These are phyloP conservation scores for Cyberlindnera suaveolens DNA, from an alignment of 805 yeast species.

Conservation along the genomic window DNA sequence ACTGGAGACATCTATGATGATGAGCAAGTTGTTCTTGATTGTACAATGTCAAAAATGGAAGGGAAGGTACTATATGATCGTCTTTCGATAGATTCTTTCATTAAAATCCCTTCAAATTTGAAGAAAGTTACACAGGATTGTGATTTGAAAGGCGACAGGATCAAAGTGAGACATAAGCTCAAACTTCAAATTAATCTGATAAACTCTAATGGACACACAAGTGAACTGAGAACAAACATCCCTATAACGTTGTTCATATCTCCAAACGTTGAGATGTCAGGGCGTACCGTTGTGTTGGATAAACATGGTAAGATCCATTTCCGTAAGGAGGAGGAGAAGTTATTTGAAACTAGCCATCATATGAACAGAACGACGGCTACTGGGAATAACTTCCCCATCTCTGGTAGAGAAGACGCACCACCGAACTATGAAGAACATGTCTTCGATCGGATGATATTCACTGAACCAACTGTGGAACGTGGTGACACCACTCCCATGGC, in stretches of 20 bases:
- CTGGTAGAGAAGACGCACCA: conserved; percentile 52
- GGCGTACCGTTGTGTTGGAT: conserved; percentile 32
- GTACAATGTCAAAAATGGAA: conserved; percentile 37
- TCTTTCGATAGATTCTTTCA: conserved; percentile 56
- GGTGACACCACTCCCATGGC: too few relatives aligned
- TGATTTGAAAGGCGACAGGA: conserved; percentile 49
- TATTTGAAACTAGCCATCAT: conserved; percentile 21
- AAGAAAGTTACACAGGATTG: conserved; percentile 79
- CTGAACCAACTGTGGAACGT: not conserved
- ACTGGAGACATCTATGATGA: conserved; percentile 50
- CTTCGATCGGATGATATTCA: conserved; percentile 45
- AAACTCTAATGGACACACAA: conserved; percentile 73
- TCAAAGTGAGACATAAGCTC: conserved; percentile 79
- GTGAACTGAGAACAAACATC: conserved; percentile 81
- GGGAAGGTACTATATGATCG: conserved; percentile 39
- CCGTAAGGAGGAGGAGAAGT: conserved; percentile 29
- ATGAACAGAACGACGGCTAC: not conserved
- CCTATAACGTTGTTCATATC: conserved; percentile 68
- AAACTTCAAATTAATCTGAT: conserved; percentile 63
- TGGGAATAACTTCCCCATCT: not conserved
- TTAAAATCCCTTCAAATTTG: conserved; percentile 65
- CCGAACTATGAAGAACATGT: conserved; percentile 70
- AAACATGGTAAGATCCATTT: conserved; percentile 36
- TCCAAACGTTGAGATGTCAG: conserved; percentile 64
- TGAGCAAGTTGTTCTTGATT: conserved; percentile 55